These are phyloP conservation scores for Phytophthora megakarya DNA, from an alignment of 352 stramenopile species.

Conservation along the genomic window DNA sequence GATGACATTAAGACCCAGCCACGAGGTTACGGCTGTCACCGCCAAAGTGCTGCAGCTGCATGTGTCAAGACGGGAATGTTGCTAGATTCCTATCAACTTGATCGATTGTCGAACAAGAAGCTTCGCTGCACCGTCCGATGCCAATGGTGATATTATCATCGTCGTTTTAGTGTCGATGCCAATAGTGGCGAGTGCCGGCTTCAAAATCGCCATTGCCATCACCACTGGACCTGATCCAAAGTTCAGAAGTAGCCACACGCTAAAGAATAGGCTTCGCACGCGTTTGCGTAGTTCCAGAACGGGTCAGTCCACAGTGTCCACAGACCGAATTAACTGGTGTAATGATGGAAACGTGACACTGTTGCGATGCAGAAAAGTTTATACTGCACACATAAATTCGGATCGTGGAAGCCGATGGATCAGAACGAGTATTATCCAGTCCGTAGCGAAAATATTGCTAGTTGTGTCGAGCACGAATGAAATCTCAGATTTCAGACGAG, in stretches of 20 bases:
- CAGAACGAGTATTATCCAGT: background rate
- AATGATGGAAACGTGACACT: background rate
- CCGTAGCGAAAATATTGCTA: background rate
- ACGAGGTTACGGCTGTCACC: background rate
- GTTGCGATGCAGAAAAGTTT: background rate
- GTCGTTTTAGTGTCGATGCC: background rate
- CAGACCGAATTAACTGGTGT: background rate
- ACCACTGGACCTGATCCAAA: background rate
- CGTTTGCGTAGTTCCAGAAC: constrained; percentile 16
- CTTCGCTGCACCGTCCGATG: background rate
- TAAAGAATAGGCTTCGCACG: constrained; percentile 8
- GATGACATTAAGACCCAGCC: background rate
- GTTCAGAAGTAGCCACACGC: constrained; percentile 31
- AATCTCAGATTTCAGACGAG: constrained; percentile 28
- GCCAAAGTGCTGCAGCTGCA: constrained; percentile 10
- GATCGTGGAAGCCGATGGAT: background rate
- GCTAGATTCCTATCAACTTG: constrained; percentile 15
- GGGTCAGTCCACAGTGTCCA: constrained; percentile 9
- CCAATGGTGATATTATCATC: background rate
- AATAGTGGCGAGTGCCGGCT: constrained; percentile 22
- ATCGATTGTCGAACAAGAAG: constrained; percentile 41
- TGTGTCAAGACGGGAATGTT: constrained; percentile 24
- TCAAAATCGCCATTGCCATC: constrained; percentile 15
- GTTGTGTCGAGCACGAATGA: background rate
- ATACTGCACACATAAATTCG: background rate